Conservation (phyloP, 192 early-diverging fungal genomes). For the Coemansia sp. region DNA sequence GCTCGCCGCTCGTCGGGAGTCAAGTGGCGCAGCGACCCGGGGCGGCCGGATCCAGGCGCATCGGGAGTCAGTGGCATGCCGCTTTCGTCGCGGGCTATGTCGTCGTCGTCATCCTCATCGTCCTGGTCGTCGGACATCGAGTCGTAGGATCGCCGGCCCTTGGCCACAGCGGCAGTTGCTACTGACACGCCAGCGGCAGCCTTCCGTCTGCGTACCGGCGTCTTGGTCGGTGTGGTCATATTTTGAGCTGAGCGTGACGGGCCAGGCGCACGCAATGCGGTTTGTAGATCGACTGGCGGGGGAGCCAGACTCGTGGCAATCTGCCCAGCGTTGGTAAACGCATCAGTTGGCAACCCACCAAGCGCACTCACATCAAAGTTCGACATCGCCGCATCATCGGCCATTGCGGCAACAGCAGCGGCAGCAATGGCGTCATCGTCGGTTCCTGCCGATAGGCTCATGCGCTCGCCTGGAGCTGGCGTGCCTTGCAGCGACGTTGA, state of each 20-base stretch:
- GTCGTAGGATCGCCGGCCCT: conserved; percentile 14
- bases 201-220: conserved; percentile 15
- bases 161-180: conserved; percentile 11
- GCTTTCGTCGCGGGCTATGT: conserved; percentile 11
- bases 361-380: conserved; percentile 22
- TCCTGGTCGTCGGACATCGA: conserved; percentile 25
- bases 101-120: conserved; percentile 4
- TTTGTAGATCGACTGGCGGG: background rate
- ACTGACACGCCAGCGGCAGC: conserved; percentile 14
- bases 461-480: conserved; percentile 30
- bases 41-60: conserved; percentile 54
- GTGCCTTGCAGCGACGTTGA: conserved; percentile 43
- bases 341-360: conserved; percentile 17
- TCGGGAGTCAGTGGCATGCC: conserved; percentile 55
- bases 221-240: conserved; percentile 1
- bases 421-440: conserved; percentile 4
- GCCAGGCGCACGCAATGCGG: background rate
- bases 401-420: background rate
- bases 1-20: conserved; percentile 75
- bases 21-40: conserved; percentile 49
- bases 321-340: conserved; percentile 13
- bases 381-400: conserved; percentile 13
- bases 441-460: conserved; percentile 4
- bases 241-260: background rate
- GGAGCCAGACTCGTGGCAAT: conserved; percentile 7